Base-by-base conservation (phyloP, 345 rosid genomes). In the Balakata baccata region DNA sequence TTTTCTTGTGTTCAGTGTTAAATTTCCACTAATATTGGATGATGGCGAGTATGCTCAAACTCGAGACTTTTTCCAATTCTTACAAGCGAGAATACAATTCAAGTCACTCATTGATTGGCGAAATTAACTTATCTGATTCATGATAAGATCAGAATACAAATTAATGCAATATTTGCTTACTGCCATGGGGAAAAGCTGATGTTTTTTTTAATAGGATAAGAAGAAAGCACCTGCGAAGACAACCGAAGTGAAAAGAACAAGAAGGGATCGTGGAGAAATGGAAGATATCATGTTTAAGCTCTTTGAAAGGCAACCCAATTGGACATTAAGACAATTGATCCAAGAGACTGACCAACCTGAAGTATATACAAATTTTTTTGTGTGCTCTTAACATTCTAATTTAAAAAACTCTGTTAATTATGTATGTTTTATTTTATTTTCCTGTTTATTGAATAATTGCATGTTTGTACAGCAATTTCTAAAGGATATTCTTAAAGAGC, bases 341-440 rank as follows among this genome's bases (percentile, higher is more conserved):
- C 91, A 89, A 56, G 93, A 94, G 85, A 94, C 98, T 0, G 92
- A 92, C 73, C 98, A 92, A 71, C 98, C 98, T 45, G 97, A 87
- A 86, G 96, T 92, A 88, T 56, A 86, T 64, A 25, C 38, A 38
- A 57, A 57, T 38, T 16, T 34, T 77, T 29, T 29, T 29, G 34
- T 29, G 34, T 2, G 1, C 34, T 29, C 34, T 29, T 29, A 29
- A 29, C 2, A 29, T 29, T 29, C 2, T 29, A 29, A 29, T 29
- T 29, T 29, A 1, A 29, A 29, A 29, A 29, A n/a, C n/a, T n/a
- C n/a, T n/a, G n/a, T 29, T 68, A 38, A 47, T 73, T 61, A 43
- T 9, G 16, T 61, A 64, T 18, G 46, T 14, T n/a, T 51, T 43
- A 18, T 41, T 22, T 18, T 7, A 0, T 11, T 29, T 41, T 41